phyloP scores from a whole-genome alignment of 2,329 filamentous ascomycete species.

The Hypoxylon sp. region DNA sequence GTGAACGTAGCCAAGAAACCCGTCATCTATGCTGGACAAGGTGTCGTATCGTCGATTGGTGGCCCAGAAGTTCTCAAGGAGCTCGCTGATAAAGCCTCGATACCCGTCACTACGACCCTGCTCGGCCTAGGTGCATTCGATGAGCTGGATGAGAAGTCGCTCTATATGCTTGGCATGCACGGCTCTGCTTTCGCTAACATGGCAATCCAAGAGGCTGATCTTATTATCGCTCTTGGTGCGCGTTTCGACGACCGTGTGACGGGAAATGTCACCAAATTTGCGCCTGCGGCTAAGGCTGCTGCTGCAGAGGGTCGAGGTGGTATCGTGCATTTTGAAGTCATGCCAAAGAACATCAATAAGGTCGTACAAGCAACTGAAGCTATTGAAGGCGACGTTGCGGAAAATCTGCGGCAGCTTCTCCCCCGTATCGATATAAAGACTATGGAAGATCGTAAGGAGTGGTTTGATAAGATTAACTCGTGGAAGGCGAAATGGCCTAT shows the following conservation, averaged over 20 bases:
- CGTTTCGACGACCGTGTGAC: constrained; percentile 98
- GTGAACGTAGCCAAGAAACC: constrained; percentile 94
- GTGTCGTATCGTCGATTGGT: constrained; percentile 82
- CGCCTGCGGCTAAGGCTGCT: constrained; percentile 86
- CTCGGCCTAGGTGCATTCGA: constrained; percentile 94
- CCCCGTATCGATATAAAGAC: constrained; percentile 75
- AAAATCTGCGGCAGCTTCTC: constrained; percentile 81
- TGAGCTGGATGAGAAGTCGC: constrained; percentile 90
- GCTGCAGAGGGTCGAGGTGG: constrained; percentile 88
- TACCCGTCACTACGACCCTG: constrained; percentile 95
- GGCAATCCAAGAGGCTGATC: constrained; percentile 95
- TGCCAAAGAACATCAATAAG: constrained; percentile 99
- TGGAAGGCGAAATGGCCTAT: constrained; percentile 96
- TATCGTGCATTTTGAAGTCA: constrained; percentile 97
- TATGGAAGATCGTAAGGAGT: constrained; percentile 77
- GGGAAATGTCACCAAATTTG: constrained; percentile 83
- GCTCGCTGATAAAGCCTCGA: constrained; percentile 88
- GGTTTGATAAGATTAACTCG: constrained; percentile 88
- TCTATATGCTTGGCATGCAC: constrained; percentile 99
- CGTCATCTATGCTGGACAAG: constrained; percentile 93
- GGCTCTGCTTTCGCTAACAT: constrained; percentile 97
- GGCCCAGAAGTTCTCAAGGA: constrained; percentile 84
- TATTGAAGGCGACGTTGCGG: constrained; percentile 89
- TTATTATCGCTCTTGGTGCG: constrained; percentile 93
- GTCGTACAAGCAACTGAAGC: constrained; percentile 96